A percentile compares a stretch with the other conserved stretches of the same genome.
Evolutionary conservation across 2,329 filamentous ascomycete species (phyloP).

Genomic region (Colletotrichum tropicale): DNA sequence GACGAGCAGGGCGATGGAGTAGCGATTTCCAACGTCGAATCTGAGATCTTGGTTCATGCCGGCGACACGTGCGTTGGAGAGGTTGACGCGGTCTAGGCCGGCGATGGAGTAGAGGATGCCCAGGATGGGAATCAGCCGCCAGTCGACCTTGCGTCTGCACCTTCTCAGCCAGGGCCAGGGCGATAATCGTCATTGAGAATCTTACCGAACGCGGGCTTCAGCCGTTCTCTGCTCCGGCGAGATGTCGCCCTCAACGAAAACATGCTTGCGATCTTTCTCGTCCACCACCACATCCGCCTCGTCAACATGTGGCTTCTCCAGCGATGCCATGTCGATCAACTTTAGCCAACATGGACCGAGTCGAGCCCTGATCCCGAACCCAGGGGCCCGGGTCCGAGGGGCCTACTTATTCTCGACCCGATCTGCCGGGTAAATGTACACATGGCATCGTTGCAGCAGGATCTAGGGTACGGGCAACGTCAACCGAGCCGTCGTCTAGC

Average conservation of each 20-base stretch:
- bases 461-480: neutral
- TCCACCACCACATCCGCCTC: neutral
- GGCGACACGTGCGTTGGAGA: constrained; percentile 17
- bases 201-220: neutral
- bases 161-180: neutral
- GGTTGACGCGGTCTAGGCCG: constrained; percentile 21
- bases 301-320: neutral
- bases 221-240: neutral
- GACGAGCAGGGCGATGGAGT: constrained; percentile 20
- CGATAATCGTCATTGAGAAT: neutral
- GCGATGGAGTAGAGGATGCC: constrained; percentile 22
- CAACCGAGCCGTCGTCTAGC: neutral
- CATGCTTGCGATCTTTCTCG: neutral
- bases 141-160: constrained; percentile 28
- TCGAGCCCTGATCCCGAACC: neutral
- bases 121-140: constrained; percentile 41
- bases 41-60: constrained; percentile 21
- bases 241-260: neutral
- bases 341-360: neutral
- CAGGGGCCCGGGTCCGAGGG: neutral
- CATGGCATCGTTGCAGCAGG: neutral
- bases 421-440: neutral
- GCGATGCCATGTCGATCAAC: neutral
- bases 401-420: neutral
- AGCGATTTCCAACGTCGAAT: constrained; percentile 11